Evolutionary conservation across 306 rosid species (phyloP), one percentile per base, ranked within the genome.

Genomic region (Castanospermum australe): DNA sequence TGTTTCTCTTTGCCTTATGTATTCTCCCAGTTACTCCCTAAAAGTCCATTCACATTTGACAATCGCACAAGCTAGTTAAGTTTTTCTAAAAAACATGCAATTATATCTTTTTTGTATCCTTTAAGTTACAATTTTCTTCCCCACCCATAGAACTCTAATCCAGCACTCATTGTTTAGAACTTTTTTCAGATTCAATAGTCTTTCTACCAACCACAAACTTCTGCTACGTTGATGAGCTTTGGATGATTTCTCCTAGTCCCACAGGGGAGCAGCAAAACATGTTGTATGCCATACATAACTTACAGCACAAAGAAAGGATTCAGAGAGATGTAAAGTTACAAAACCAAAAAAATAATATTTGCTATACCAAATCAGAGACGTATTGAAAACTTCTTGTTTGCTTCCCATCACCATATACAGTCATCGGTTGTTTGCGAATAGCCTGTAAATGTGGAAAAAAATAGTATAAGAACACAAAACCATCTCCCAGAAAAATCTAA

Each of bases 361-460:
- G 75, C 70, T 67, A 73, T 88, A 94, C 97, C 97, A 94, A 88
- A 87, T 94, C 98, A 52, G 98, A 89, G 79, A 94, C 98, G 83
- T 88, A 94, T 84, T 94, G 98, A 92, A 94, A 94, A 88, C 98
- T 94, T 87, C 97, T 88, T 61, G 97, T 94, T 82, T 94, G 98
- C 87, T 90, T 90, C 79, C 98, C 98, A 76, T 94, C 98, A 56
- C 98, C 98, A 2, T 94, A 94, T 75, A 94, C 98, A 45, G 97
- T 94, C 89, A 94, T 67, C 36, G 98, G 97, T 57, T 89, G 91
- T 81, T 88, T 94, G 56, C 98, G 98, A 78, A 94, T 94, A 20
- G 94, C 98, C 98, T 94, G 86, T 41, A 71, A 69, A 50, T 54
- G 77, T 15, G n/a, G 51, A 22, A 21, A n/a, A 69, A n/a, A n/a